These are phyloP conservation scores for Bacidia rubella DNA, from an alignment of 495 filamentous ascomycete genomes.

Conservation along the genomic window DNA sequence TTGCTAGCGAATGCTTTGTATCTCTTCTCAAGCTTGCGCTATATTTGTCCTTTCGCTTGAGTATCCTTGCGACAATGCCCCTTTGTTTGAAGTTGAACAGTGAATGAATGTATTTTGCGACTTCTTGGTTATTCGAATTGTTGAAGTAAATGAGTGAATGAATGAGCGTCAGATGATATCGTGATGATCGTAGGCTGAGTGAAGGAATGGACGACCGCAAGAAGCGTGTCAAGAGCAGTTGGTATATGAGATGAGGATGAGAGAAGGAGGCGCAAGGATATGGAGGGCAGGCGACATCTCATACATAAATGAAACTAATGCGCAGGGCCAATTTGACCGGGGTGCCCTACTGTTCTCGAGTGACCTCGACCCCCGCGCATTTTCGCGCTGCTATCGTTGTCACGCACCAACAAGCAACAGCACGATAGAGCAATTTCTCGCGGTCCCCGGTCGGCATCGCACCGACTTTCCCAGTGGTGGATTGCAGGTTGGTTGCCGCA, in stretches of 20 bases:
- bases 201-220: conserved; percentile 1
- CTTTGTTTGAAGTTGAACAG: background rate
- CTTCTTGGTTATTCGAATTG: background rate
- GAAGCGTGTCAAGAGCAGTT: conserved; percentile 3
- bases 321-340: conserved; percentile 2
- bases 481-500: background rate
- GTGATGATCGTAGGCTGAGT: background rate
- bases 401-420: background rate
- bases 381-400: background rate
- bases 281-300: conserved; percentile 3
- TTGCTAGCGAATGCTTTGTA: too few species aligned
- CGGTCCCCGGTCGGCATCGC: background rate
- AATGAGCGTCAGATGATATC: background rate
- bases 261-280: background rate
- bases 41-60: background rate
- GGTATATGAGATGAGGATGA: background rate
- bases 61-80: background rate
- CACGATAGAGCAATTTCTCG: background rate
- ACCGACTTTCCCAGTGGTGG: background rate
- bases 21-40: background rate
- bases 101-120: conserved; percentile 3
- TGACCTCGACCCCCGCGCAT: too few species aligned
- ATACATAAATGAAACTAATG: conserved; percentile 8
- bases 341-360: background rate
- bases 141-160: background rate